Conservation (phyloP, 1,284 basidiomycete species). For the Termitomyces sp. region DNA sequence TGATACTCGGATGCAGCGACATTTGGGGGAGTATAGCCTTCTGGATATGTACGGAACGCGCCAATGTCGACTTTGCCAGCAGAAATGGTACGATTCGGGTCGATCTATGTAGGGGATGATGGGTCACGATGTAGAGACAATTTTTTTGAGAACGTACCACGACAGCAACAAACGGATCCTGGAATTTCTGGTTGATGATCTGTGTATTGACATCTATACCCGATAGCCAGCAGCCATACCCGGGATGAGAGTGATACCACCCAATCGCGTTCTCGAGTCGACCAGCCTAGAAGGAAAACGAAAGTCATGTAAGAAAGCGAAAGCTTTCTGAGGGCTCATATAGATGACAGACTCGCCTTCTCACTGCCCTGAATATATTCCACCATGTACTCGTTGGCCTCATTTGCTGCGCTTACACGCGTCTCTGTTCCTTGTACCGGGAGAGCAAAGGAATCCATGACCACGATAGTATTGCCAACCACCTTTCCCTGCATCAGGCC, state of each 20-base stretch:
- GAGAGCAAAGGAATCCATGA: slow-evolving; percentile 95
- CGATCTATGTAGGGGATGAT: slow-evolving; percentile 69
- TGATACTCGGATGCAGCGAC: slow-evolving; percentile 80
- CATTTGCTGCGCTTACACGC: slow-evolving; percentile 92
- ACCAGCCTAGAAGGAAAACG: slow-evolving; percentile 50
- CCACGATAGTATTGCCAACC: slow-evolving; percentile 78
- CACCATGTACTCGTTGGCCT: slow-evolving; percentile 99
- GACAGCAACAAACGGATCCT: slow-evolving; percentile 96
- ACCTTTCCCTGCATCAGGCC: slow-evolving; percentile 98
- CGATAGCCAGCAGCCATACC: slow-evolving; percentile 96
- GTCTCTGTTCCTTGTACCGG: slow-evolving; percentile 99
- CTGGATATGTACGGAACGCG: slow-evolving; percentile 95
- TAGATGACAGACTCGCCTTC: slow-evolving; percentile 44
- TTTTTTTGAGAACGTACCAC: slow-evolving; percentile 57
- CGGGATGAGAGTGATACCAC: slow-evolving; percentile 99
- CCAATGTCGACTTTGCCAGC: slow-evolving; percentile 98
- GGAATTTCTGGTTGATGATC: slow-evolving; percentile 89
- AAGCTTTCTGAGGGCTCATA: not conserved
- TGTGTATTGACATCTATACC: slow-evolving; percentile 97
- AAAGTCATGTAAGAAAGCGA: not conserved
- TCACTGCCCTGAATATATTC: slow-evolving; percentile 81
- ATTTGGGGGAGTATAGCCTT: slow-evolving; percentile 80
- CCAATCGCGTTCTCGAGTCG: slow-evolving; percentile 88
- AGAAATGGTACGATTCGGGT: slow-evolving; percentile 96
- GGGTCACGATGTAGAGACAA: not conserved